Evolutionary conservation across 495 filamentous ascomycete species (phyloP).

Genomic region (Parachaetomium inaequale): DNA sequence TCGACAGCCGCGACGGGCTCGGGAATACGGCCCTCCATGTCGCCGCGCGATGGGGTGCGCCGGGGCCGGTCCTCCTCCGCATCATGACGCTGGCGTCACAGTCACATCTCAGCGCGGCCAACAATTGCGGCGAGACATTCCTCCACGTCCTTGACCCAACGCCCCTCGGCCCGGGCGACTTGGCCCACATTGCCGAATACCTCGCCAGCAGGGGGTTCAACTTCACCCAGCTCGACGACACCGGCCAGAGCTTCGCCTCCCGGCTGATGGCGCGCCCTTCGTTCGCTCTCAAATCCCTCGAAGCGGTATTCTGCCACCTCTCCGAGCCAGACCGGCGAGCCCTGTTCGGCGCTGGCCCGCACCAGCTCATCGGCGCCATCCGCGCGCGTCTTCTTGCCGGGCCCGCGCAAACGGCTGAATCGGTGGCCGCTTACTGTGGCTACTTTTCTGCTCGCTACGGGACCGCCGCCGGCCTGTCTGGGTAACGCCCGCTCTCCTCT

Average conservation of each 20-base stretch:
- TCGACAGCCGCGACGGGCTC: constrained; percentile 13
- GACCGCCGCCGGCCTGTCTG: neutral
- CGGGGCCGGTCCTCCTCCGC: constrained; percentile 15
- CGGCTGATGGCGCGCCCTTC: neutral
- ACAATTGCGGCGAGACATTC: constrained; percentile 19
- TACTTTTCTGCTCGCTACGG: constrained; percentile 16
- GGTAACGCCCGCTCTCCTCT: neutral
- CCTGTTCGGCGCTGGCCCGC: neutral
- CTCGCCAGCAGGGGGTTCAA: constrained; percentile 9
- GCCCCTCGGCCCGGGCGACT: neutral
- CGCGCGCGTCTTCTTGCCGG: neutral
- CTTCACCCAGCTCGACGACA: constrained; percentile 8
- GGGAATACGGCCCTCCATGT: constrained; percentile 20
- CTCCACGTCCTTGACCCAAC: constrained; percentile 19
- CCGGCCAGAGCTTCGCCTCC: constrained; percentile 1
- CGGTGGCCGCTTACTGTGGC: constrained; percentile 4
- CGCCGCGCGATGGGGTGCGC: constrained; percentile 20
- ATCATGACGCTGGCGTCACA: constrained; percentile 3
- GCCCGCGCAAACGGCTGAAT: neutral
- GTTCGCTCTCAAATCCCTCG: constrained; percentile 11
- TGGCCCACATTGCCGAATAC: constrained; percentile 7
- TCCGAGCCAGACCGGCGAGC: constrained; percentile 2
- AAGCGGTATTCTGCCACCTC: constrained; percentile 8
- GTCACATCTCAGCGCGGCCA: constrained; percentile 2
- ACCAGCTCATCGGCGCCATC: constrained; percentile 3